Evolutionary conservation across 192 early-diverging fungal genomes (phyloP).

Genomic region (Backusella mclennaniae): DNA sequence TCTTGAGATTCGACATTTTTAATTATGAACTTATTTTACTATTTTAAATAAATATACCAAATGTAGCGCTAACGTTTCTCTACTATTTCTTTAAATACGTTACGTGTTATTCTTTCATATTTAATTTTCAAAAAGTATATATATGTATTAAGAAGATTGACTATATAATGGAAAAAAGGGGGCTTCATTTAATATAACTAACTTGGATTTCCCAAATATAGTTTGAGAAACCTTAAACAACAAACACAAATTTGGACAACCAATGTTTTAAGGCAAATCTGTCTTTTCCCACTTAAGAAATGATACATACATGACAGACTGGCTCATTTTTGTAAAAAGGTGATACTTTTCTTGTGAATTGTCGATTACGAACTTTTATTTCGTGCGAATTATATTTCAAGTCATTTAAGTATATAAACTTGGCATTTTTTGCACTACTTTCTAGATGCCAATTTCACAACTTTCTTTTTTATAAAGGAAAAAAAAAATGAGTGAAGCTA

Average conservation of each 20-base stretch:
- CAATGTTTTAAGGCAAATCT: neutral
- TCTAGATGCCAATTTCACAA: neutral
- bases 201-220: neutral
- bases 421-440: neutral
- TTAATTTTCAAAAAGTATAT: neutral
- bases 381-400: neutral
- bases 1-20: neutral
- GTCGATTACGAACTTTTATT: neutral
- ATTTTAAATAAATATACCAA: conserved; percentile 2
- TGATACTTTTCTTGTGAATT: neutral
- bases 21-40: neutral
- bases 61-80: neutral
- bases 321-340: neutral
- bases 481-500: neutral
- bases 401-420: neutral
- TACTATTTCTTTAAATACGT: neutral
- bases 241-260: neutral
- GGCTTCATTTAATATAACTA: neutral
- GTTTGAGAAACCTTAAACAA: neutral
- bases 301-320: neutral
- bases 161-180: neutral
- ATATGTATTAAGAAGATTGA: neutral
- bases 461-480: neutral
- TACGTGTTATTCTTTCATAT: neutral
- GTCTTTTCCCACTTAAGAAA: conserved; percentile 3